Base-by-base conservation (phyloP, 2,329 filamentous ascomycete genomes). In the Aspergillus proliferans region DNA sequence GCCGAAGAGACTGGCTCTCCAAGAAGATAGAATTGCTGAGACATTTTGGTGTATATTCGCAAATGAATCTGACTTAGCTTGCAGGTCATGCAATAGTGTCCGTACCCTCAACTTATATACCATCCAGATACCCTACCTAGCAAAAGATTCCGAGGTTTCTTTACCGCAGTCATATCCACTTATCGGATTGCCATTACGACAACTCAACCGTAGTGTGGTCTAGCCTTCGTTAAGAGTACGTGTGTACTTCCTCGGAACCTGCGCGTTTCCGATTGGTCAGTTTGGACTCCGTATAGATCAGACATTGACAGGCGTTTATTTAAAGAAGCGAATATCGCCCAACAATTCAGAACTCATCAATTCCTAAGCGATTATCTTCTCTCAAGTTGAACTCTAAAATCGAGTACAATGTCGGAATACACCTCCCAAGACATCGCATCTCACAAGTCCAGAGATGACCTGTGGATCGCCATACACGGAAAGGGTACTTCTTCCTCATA, bases 391-490 rank as follows among this genome's bases (percentile, higher is more conserved):
- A 6, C 12, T 30, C 41, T 19, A 46, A 53, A 40, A 19, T 47
- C 10, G 52, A 51, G 36, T 33, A 24, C 39, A 42, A 42, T 61
- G 42, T 49, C 47, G 14, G 54, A 64, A 43, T 65, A 55, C 42
- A 62, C 59, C 1, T 21, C 56, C 36, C 53, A 62, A 15, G 65
- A 71, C 19, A 58, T 83, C 24, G 74, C 75, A 7, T 64, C 63
- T 26, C 81, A 83, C 60, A 78, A 73, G 43, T 71, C 57, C 5
- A 63, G 65, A 10, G 62, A 68, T 9, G 76, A 82, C 59, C 60
- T 74, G 14, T 83, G 79, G 79, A 71, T 82, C 58, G 66, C 74
- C 19, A 73, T 84, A 26, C 77, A 81, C 46, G 78, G 78, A 34
- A 71, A 82, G 67, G 76, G 77, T 78, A 63, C 46, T 42, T 9